Evolutionary conservation across 2,329 filamentous ascomycete genomes (phyloP), one percentile per base, ranked within the genome.

Genomic region (Coniella vitis): DNA sequence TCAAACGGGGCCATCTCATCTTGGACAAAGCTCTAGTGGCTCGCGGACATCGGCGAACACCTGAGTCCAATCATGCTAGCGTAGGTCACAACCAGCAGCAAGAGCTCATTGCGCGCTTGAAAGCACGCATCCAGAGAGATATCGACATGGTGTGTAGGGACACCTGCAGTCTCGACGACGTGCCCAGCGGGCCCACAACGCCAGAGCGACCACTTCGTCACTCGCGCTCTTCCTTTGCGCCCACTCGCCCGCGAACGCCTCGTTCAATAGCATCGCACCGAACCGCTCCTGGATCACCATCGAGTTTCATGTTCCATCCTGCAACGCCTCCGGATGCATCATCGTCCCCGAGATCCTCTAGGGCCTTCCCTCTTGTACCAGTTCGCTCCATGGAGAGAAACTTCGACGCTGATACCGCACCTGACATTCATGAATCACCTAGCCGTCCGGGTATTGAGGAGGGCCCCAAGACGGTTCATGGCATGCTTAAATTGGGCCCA

Each of bases 1-100:
- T 74, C 54, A 78, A 78, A 57, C 69, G 75, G 38, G 75, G 75
- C 0, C 75, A 79, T 48, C 67, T 75, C 19, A 66, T 79, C 13
- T 52, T 76, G n/a, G 70, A 75, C 58, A 74, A 74, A 54, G 69
- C 68, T 4, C 61, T 76, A 8, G 64, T 71, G 12, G 66, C 71
- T 7, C 62, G 63, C 14, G 54, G 66, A 21, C 65, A 67, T 34
- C 61, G 59, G 14, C 56, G 57, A 8, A 60, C 56, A 19, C 58
- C 55, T 5, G 39, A n/a, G 19, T 49, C 29, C 7, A 31, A 40
- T 8, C 8, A 19, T 22, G n/a, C 8, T 4, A 19, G 1, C 4
- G n/a, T 25, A 13, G 20, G 13, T 12, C 38, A 42, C 12, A 22
- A 47, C 25, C 37, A 52, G 19, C 59, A 57, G 39, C 66, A 66